Evolutionary conservation across 1,284 basidiomycete genomes (phyloP).

Genomic region (Termitomyces sp.): DNA sequence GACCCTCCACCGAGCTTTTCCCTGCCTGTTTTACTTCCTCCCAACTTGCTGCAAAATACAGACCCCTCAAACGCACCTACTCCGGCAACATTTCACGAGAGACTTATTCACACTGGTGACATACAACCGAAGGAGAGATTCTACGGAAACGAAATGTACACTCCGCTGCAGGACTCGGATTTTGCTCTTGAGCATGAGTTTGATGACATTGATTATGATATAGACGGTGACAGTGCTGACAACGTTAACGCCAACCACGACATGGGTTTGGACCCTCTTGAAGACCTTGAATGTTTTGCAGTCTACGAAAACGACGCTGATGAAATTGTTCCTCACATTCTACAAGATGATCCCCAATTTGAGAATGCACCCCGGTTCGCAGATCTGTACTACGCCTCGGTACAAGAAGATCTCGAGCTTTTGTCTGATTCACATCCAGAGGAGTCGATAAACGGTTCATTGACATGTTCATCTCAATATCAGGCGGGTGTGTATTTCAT

Average conservation of each 20-base stretch:
- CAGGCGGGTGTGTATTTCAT: slow-evolving; percentile 3
- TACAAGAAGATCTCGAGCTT: slow-evolving; percentile 16
- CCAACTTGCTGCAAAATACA: not conserved
- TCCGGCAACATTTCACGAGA: not conserved
- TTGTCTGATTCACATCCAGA: not conserved
- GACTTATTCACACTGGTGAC: not conserved
- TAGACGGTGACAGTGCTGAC: not conserved
- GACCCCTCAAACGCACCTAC: not conserved
- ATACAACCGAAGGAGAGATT: not conserved
- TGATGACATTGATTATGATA: not conserved
- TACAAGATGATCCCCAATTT: slow-evolving; percentile 22
- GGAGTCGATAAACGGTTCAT: not conserved
- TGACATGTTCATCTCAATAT: not conserved
- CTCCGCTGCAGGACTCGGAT: not conserved
- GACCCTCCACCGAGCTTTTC: not conserved
- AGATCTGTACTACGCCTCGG: slow-evolving; percentile 28
- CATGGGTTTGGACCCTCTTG: not conserved
- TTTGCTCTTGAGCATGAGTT: not conserved
- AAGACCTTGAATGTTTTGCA: slow-evolving; percentile 1
- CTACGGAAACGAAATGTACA: not conserved
- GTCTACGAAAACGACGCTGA: slow-evolving; percentile 29
- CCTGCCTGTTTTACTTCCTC: not conserved
- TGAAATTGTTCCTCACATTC: slow-evolving; percentile 29
- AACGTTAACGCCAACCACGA: not conserved
- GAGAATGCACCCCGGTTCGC: slow-evolving; percentile 27